phyloP scores from a whole-genome alignment of 2,329 filamentous ascomycete species.

The Knoxdaviesia capensis region DNA sequence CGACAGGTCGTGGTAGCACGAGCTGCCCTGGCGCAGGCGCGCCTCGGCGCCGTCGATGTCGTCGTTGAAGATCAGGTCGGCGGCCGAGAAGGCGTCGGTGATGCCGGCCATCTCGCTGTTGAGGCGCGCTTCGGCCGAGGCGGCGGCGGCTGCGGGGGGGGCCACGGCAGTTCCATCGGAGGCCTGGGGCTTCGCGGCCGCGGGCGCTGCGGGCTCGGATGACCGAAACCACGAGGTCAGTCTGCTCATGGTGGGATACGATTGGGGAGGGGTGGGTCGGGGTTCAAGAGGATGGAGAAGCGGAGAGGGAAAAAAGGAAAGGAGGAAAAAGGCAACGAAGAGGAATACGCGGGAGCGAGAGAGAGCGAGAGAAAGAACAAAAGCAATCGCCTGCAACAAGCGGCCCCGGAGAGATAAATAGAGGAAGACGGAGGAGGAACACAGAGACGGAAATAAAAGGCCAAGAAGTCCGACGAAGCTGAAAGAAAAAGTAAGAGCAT shows the following conservation, averaged over 20 bases:
- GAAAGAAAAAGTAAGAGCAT: too few species aligned
- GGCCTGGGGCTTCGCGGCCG: background rate
- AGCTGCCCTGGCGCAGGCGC: slow-evolving; percentile 49
- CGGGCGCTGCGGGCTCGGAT: slow-evolving; percentile 11
- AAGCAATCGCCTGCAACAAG: too few species aligned
- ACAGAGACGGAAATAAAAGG: too few species aligned
- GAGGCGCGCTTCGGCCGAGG: slow-evolving; percentile 8
- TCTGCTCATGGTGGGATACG: slow-evolving; percentile 19
- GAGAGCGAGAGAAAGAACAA: too few species aligned
- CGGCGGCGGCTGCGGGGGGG: background rate
- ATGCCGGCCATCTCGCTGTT: slow-evolving; percentile 31
- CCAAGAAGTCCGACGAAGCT: too few species aligned
- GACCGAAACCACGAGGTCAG: slow-evolving; percentile 30
- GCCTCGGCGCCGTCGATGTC: slow-evolving; percentile 70
- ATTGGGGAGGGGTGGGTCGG: background rate
- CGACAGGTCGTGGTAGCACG: slow-evolving; percentile 72
- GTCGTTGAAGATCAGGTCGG: slow-evolving; percentile 63
- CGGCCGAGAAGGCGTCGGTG: slow-evolving; percentile 39
- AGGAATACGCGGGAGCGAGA: too few species aligned
- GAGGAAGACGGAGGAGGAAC: too few species aligned
- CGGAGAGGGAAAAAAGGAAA: background rate
- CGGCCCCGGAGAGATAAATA: too few species aligned
- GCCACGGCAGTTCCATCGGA: background rate
- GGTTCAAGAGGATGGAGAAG: background rate
- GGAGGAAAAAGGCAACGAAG: background rate